Base-by-base conservation (phyloP, 2,329 filamentous ascomycete species). In the Helotiales sp. region DNA sequence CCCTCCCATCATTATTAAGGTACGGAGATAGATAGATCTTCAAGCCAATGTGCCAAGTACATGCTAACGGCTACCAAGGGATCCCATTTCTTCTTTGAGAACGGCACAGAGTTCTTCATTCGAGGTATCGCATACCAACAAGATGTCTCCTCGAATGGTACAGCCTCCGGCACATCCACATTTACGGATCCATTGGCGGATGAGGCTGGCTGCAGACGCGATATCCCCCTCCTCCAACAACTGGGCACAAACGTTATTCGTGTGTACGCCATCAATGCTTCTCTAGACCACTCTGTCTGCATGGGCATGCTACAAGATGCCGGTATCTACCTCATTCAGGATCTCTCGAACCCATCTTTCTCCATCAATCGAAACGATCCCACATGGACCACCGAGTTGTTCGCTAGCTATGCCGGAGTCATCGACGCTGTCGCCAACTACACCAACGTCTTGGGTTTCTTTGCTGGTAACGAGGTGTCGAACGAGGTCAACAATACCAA, bases 381-480 rank as follows among this genome's bases (percentile, higher is more conserved):
- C 20, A 76, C 84, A 69, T 99, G 96, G 96, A 89, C 93, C 78
- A 86, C 89, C 62, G 86, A 86, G 13, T 86, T 97, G 58, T 97
- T 89, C 82, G 78, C 84, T 40, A 92, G 93, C 71, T 99, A 98
- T 85, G 92, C 89, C 66, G 82, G 82, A 34, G 96, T 99, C 69
- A 83, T 99, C 68, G 94, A 98, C 78, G 85, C 87, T 70, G 84
- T 99, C 76, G 84, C 86, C 74, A 85, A 92, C 78, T 98, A 97
- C 86, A 86, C 87, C 80, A 99, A 99, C 82, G 90, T 93, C 61
- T 89, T 99, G 71, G 96, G 96, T 76, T 99, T 98, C 90, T 98
- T 99, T 80, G 95, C 94, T 74, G 96, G 96, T 79, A 99, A 99
- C 82, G 96, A 99, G 83, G 96, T 99, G 70, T 91, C 93, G 75